phyloP scores from a whole-genome alignment of 2,329 filamentous ascomycete species.

The Clonostachys byssicola region DNA sequence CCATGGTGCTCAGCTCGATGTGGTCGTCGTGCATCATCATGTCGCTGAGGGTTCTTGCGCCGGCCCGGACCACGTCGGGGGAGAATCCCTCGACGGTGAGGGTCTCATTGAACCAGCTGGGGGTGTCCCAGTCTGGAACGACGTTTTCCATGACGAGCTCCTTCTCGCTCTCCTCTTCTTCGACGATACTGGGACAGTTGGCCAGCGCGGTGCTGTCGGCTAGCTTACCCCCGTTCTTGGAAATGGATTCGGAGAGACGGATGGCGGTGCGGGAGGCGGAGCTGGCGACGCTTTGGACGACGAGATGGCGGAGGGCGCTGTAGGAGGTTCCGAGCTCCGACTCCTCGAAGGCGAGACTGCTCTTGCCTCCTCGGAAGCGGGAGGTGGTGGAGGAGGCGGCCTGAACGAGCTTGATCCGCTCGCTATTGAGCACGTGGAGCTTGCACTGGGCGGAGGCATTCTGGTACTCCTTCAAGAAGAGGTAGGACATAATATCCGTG shows the following conservation, averaged over 20 bases:
- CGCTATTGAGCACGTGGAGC: background rate
- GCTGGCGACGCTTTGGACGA: conserved; percentile 18
- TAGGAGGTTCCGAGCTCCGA: conserved; percentile 14
- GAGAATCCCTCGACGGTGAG: conserved; percentile 19
- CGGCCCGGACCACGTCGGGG: conserved; percentile 16
- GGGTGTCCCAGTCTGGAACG: conserved; percentile 15
- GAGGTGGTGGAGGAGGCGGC: too few species aligned
- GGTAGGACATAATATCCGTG: background rate
- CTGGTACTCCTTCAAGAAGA: background rate
- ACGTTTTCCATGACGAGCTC: conserved; percentile 9
- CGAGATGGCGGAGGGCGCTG: conserved; percentile 15
- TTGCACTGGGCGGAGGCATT: background rate
- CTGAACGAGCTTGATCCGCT: too few species aligned
- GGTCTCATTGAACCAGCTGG: conserved; percentile 19
- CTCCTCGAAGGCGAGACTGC: conserved; percentile 13
- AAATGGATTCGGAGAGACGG: conserved; percentile 6
- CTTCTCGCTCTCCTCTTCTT: background rate
- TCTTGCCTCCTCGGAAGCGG: background rate
- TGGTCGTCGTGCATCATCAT: conserved; percentile 28
- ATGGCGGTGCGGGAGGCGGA: conserved; percentile 21
- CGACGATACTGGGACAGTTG: background rate
- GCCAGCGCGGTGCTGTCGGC: background rate
- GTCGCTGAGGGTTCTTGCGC: conserved; percentile 18
- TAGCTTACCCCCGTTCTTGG: background rate
- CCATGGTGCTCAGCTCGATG: conserved; percentile 21